Evolutionary conservation across 441 rosid genomes (phyloP), one percentile per base, ranked within the genome.

Genomic region (Geranium incanum): DNA sequence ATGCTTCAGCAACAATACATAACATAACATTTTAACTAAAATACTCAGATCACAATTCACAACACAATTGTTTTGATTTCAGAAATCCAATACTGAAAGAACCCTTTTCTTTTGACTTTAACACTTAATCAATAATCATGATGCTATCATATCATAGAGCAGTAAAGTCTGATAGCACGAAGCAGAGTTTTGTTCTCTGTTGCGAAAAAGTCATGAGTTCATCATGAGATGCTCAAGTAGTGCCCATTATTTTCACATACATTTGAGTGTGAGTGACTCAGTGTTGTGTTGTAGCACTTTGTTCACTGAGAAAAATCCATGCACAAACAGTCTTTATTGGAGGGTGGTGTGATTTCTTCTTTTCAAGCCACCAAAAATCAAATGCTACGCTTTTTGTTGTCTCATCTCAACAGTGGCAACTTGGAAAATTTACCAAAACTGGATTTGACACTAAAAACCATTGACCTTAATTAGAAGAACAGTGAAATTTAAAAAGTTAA

Each of bases 331-430:
- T 60, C 65, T 60, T 19, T 60, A 60, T 16, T 19, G 19, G 65
- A 60, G 65, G 65, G 65, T 18, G 65, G 65, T 60, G 8, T 60
- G 65, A 19, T 60, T 60, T 60, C 65, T 60, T 60, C 65, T 60
- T 60, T 60, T 18, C 65, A 60, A 60, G 36, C 65, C 65, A 60
- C 65, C 65, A 60, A 60, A 60, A 60, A 60, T 60, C 36, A 60
- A 60, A 60, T 7, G 36, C 33, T 60, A 60, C 65, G 18, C 65
- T 60, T 60, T 5, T 16, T 21, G 33, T 19, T 59, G 64, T 59
- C 36, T 12, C 33, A 28, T 13, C 33, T 59, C 33, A 59, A 18
- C 64, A 19, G 33, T 59, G 36, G 0, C 4, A 19, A 59, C 33
- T 59, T 60, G 6, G 36, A 60, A 60, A 60, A 8, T 60, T 60